Percentiles rank a stretch among this genome's conserved stretches.
Evolutionary conservation across 176 grass and related monocot species (phyloP).

Genomic region (Lolium perenne): DNA sequence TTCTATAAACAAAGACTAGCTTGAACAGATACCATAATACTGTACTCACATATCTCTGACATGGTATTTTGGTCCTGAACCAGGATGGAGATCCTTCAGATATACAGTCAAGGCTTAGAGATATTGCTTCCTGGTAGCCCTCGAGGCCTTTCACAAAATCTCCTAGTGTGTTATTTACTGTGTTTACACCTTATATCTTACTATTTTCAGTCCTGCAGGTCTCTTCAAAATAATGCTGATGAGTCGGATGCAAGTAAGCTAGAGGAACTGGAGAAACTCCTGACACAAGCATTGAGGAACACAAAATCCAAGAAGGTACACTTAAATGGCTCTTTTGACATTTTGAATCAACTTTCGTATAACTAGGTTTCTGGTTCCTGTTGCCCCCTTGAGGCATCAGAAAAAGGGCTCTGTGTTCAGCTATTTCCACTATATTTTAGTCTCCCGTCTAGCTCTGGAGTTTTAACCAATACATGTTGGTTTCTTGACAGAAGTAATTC

Average conservation of each 20-base stretch:
- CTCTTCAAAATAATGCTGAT: slow-evolving; percentile 44
- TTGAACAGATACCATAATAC: background rate
- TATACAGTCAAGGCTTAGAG: slow-evolving; percentile 46
- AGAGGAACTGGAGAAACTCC: slow-evolving; percentile 58
- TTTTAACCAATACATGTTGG: background rate
- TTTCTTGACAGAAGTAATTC: background rate
- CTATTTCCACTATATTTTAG: background rate
- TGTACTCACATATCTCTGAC: slow-evolving; percentile 27
- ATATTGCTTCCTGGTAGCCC: slow-evolving; percentile 54
- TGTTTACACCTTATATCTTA: background rate
- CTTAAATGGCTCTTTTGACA: background rate
- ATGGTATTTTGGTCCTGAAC: slow-evolving; percentile 29
- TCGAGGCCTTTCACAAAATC: slow-evolving; percentile 4
- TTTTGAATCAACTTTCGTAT: background rate
- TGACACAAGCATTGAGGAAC: slow-evolving; percentile 50
- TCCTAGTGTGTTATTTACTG: background rate
- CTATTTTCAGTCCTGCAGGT: slow-evolving; percentile 44
- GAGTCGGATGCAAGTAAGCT: slow-evolving; percentile 52
- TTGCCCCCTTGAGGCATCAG: background rate
- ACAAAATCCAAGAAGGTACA: slow-evolving; percentile 64
- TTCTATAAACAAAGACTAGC: background rate
- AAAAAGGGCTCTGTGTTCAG: slow-evolving; percentile 20
- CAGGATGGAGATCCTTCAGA: slow-evolving; percentile 44
- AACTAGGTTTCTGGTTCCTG: background rate
- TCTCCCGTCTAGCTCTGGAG: background rate